These are phyloP conservation scores for Diplogelasinospora grovesii DNA, from an alignment of 495 filamentous ascomycete genomes.

Conservation along the genomic window DNA sequence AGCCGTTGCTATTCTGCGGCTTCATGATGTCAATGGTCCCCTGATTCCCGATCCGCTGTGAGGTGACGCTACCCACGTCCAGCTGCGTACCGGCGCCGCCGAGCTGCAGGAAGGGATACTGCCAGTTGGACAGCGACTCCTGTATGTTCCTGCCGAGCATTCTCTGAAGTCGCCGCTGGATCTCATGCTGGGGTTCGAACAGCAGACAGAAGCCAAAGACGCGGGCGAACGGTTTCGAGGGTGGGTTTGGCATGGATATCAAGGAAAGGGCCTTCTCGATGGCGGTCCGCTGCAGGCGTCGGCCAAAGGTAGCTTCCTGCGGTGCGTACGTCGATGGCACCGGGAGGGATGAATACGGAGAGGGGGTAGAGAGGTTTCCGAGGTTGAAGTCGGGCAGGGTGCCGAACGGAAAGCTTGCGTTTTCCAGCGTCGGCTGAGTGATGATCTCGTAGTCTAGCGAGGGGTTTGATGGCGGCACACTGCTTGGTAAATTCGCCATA, in stretches of 20 bases:
- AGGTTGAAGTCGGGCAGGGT: constrained; percentile 17
- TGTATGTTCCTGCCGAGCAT: constrained; percentile 32
- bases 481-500: constrained; percentile 4
- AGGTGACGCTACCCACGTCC: constrained; percentile 18
- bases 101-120: constrained; percentile 57
- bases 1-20: constrained; percentile 30
- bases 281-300: constrained; percentile 59
- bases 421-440: constrained; percentile 27
- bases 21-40: constrained; percentile 25
- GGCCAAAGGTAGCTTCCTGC: constrained; percentile 63
- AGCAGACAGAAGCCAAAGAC: constrained; percentile 63
- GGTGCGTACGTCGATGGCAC: constrained; percentile 43
- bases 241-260: constrained; percentile 47
- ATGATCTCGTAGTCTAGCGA: constrained; percentile 24
- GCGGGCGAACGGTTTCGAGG: constrained; percentile 42
- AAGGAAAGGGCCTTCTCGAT: constrained; percentile 58
- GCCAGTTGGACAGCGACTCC: constrained; percentile 52
- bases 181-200: constrained; percentile 44
- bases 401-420: constrained; percentile 28
- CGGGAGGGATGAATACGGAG: constrained; percentile 25
- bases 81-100: constrained; percentile 66
- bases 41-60: constrained; percentile 23
- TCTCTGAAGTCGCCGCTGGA: constrained; percentile 38
- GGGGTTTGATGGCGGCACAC: neutral
- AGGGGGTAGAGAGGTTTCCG: constrained; percentile 1